Conservation (phyloP, 768 basidiomycete species). For the Lentinus tigrinus region DNA sequence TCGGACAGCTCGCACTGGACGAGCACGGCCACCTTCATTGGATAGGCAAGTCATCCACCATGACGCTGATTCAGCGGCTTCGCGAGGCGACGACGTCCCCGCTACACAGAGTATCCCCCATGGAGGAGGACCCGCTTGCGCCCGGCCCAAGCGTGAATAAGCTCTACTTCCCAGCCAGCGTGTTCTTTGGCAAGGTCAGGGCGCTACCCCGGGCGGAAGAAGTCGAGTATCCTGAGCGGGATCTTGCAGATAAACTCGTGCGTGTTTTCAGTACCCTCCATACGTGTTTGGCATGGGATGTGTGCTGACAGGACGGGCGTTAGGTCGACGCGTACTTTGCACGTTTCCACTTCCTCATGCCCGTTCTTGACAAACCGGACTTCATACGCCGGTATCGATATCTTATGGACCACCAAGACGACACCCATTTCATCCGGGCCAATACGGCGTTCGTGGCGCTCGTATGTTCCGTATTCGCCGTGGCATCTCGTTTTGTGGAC, state of each 20-base stretch:
- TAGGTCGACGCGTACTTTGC: slow-evolving; percentile 88
- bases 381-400: slow-evolving; percentile 71
- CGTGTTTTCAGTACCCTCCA: slow-evolving; percentile 27
- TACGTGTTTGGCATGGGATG: neutral
- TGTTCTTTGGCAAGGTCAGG: slow-evolving; percentile 83
- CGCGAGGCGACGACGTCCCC: slow-evolving; percentile 72
- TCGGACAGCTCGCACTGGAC: slow-evolving; percentile 85
- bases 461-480: slow-evolving; percentile 89
- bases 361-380: slow-evolving; percentile 81
- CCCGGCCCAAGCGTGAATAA: slow-evolving; percentile 82
- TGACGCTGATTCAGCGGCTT: slow-evolving; percentile 90
- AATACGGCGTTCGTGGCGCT: slow-evolving; percentile 79
- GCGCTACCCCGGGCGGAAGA: slow-evolving; percentile 83
- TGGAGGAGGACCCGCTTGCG: slow-evolving; percentile 79
- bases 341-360: slow-evolving; percentile 85
- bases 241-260: slow-evolving; percentile 85
- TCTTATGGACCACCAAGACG: slow-evolving; percentile 69
- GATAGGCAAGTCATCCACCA: slow-evolving; percentile 90
- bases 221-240: slow-evolving; percentile 83
- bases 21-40: slow-evolving; percentile 89
- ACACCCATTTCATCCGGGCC: slow-evolving; percentile 49
- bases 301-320: neutral
- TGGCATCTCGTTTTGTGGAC: slow-evolving; percentile 75
- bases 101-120: slow-evolving; percentile 74
- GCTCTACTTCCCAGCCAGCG: slow-evolving; percentile 82